phyloP scores from a whole-genome alignment of 108 stramenopile genomes.

The Nannochloropsis gaditana region DNA sequence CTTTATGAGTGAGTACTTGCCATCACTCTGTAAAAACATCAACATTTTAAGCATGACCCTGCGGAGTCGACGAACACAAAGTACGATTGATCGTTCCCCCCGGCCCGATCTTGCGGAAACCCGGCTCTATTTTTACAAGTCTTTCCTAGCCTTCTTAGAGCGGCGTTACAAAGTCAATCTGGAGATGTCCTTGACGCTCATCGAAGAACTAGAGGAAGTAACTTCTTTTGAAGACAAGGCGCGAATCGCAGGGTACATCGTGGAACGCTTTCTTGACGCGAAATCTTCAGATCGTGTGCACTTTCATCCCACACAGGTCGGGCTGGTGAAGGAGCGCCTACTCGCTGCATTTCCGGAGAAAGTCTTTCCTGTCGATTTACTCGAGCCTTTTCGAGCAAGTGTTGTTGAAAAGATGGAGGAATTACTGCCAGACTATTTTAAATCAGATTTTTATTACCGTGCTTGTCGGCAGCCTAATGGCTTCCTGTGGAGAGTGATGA shows the following conservation, averaged over 20 bases:
- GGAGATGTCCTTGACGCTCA: conserved; percentile 8
- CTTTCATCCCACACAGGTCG: background rate
- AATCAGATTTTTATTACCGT: conserved; percentile 2
- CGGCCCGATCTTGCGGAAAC: background rate
- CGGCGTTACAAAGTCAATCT: background rate
- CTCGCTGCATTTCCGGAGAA: background rate
- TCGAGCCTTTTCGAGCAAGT: background rate
- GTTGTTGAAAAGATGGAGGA: background rate
- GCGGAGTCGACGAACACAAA: conserved; percentile 19
- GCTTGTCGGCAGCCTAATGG: conserved; percentile 12
- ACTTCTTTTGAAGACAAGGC: background rate
- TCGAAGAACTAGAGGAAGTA: background rate
- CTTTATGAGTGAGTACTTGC: conserved; percentile 18
- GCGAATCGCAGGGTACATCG: background rate
- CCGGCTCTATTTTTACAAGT: background rate
- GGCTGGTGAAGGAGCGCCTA: background rate
- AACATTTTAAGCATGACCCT: conserved; percentile 20
- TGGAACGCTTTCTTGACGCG: background rate
- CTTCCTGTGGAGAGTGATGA: background rate
- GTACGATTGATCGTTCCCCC: background rate
- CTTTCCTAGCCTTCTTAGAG: background rate
- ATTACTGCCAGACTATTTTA: background rate
- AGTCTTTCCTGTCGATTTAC: background rate
- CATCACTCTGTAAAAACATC: background rate
- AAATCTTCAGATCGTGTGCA: conserved; percentile 5